Evolutionary conservation across 2,329 filamentous ascomycete species (phyloP), one percentile per base, ranked within the genome.

Genomic region (Chaetothyriales sp.): DNA sequence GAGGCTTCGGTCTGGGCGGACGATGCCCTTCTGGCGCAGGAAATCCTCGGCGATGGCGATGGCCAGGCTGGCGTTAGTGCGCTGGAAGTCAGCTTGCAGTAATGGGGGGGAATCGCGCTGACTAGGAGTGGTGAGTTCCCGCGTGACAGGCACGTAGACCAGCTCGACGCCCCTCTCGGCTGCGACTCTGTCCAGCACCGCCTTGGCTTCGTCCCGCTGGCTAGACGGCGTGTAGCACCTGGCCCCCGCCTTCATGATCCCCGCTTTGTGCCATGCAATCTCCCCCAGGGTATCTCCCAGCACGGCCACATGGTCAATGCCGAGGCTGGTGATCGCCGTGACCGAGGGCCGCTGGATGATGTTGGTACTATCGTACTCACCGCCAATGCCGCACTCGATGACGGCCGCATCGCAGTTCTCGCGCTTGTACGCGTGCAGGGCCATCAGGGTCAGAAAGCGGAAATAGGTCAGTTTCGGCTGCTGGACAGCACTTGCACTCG

Each of bases 221-320:
- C 56, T 84, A 80, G 0, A 72, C 2, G 76, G 76, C 0, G 82
- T 81, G 54, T 84, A 85, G 1, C 76, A 79, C 20, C 75, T 73
- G 3, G 75, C 75, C 0, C 77, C 78, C 0, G 66, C 48, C 65
- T 93, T 95, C 64, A 93, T 83, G 44, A 95, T 85, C 1, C 89
- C 89, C 5, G 82, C 83, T 66, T 95, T 95, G 64, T 95, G 86
- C 89, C 88, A 95, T 2, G 88, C 81, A 57, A 95, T 95, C 61
- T 86, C 73, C 51, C 84, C 81, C 48, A 90, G 76, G 0, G 86
- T 89, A 39, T 77, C 73, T 9, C 89, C 89, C 36, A 95, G 72
- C 74, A 94, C 80, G 3, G 76, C 79, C 1, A 83, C 80, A 65
- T 95, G 89, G 60, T 95, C 89, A 53, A 95, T 83, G 2, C 86